These are phyloP conservation scores for Mycosphaerella sp. DNA, from an alignment of 2,329 filamentous ascomycete species.

Conservation along the genomic window DNA sequence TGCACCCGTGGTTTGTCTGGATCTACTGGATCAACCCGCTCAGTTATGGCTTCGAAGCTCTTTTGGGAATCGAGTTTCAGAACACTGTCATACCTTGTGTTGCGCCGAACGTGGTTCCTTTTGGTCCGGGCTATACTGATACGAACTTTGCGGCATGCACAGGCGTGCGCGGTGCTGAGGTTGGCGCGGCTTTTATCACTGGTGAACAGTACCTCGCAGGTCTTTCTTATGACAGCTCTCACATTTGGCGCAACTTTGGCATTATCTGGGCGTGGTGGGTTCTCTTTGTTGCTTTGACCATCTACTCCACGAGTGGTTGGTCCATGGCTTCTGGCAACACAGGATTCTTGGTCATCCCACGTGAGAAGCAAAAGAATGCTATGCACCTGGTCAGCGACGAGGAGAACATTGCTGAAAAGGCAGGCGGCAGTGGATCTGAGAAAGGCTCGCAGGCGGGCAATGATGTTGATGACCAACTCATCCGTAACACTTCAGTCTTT, in stretches of 20 bases:
- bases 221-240: slow-evolving; percentile 42
- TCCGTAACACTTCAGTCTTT: slow-evolving; percentile 62
- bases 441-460: slow-evolving; percentile 11
- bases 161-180: slow-evolving; percentile 51
- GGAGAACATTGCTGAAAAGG: slow-evolving; percentile 18
- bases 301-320: slow-evolving; percentile 55
- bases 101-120: slow-evolving; percentile 37
- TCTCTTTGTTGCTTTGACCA: slow-evolving; percentile 53
- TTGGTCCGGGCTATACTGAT: slow-evolving; percentile 38
- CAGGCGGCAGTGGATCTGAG: slow-evolving; percentile 4
- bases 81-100: slow-evolving; percentile 53
- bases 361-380: slow-evolving; percentile 48
- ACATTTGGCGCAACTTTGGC: slow-evolving; percentile 55
- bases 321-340: slow-evolving; percentile 35
- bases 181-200: slow-evolving; percentile 50
- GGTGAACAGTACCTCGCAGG: slow-evolving; percentile 57
- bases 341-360: slow-evolving; percentile 52
- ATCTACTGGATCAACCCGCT: slow-evolving; percentile 49
- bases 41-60: slow-evolving; percentile 42
- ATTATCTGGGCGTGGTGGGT: slow-evolving; percentile 62
- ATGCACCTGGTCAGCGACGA: slow-evolving; percentile 20
- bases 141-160: slow-evolving; percentile 35
- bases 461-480: slow-evolving; percentile 34
- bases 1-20: slow-evolving; percentile 50
- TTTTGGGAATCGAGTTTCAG: slow-evolving; percentile 63